Evolutionary conservation across 345 rosid species (phyloP), one percentile per base, ranked within the genome.

Genomic region (Salix suchowensis): DNA sequence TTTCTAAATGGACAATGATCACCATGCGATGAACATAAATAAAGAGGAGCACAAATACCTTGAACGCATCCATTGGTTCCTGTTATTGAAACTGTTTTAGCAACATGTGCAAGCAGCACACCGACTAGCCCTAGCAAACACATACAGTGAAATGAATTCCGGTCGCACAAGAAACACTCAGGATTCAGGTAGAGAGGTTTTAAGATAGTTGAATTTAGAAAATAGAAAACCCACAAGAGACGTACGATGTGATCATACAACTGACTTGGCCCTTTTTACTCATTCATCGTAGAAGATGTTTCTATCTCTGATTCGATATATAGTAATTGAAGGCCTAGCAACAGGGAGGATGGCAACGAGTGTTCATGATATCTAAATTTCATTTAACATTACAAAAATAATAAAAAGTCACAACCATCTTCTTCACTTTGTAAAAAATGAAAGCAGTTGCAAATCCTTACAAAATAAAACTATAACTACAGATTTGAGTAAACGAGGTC

Each of bases 1-100:
- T 52, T 16, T 58, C 10, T n/a, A 26, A 52, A 75, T 13, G 19
- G 21, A 36, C 64, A 7, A 37, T 67, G 34, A 32, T 32, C 46
- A 30, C 48, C 42, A 65, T 7, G 16, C 37, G 71, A 39, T 28
- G n/a, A 13, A 21, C 7, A 16, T 39, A 12, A 32, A 52, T 28
- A 8, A 11, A 30, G 42, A 42, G 5, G 9, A 24, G 44, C 23
- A 64, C 8, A 42, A n/a, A 13, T 19, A 55, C 65, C 65, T 72
- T 1, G 74, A 67, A 55, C 52, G 16, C 60, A 23, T 21, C 19
- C 70, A 26, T 13, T 73, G 24, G 24, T 78, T 90, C 97, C 98
- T 70, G 97, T 91, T 75, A 95, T 88, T 82, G 89, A 91, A 36
- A 95, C 92, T 0, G 85, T 82, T 81, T 83, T 83, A 84, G 94